Base-by-base conservation (phyloP, 768 basidiomycete genomes). In the Sarcomyxa edulis region DNA sequence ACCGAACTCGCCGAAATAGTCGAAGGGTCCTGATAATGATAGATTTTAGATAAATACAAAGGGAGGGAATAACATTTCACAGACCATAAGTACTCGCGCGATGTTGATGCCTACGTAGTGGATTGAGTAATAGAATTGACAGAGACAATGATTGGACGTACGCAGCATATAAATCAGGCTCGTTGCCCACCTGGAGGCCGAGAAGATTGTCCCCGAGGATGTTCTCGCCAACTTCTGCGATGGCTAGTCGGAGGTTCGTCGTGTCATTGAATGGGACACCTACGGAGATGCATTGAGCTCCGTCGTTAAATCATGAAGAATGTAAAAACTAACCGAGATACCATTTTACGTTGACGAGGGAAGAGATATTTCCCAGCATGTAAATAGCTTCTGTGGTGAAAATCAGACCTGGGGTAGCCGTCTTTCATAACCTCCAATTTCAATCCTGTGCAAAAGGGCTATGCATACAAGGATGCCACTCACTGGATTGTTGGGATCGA, bases 131-230 rank as follows among this genome's bases (percentile, higher is more conserved):
- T 10, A 37, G 5, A 18, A 24, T 36, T 7, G 12, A n/a, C 18
- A 27, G 19, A 8, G 23, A 32, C 44, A 56, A 3, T 43, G n/a
- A 42, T 22, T 22, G 22, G 6, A 38, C 56, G 7, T 59, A 67
- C 54, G 51, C 42, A 7, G 66, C 59, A 46, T 81, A 90, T 46
- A 87, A 71, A 63, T 91, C 86, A 11, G 85, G 86, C 58, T 89
- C 86, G 52, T 89, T 87, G 2, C 79, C 84, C 1, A 78, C 72
- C 53, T 85, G 80, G 6, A 84, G 57, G 0, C 81, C 86, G n/a
- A 82, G 55, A 14, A 89, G 60, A 43, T 75, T 67, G 34, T 71
- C 61, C 2, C 86, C 86, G 1, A 89, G 64, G 42, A 86, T 79
- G 12, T 56, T 45, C 52, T 84, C 71, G 4, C 76, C 76, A 27